phyloP scores from a whole-genome alignment of 1,139 yeast species.

The Magnusiomyces tetraspermus region DNA sequence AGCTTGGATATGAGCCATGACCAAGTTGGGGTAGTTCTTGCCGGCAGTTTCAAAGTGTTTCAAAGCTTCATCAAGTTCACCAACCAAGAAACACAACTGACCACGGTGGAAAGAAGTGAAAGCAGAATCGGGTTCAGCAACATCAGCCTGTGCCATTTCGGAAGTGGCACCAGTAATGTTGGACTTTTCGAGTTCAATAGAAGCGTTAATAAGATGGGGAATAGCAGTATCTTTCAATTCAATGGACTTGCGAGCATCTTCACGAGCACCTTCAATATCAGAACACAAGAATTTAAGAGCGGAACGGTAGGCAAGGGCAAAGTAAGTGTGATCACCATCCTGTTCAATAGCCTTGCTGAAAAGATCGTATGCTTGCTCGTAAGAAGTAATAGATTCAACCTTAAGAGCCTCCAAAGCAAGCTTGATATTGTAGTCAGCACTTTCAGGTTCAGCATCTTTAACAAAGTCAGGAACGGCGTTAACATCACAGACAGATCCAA shows the following conservation, averaged over 20 bases:
- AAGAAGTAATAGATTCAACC: constrained; percentile 58
- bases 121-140: constrained; percentile 59
- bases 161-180: constrained; percentile 50
- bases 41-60: constrained; percentile 69
- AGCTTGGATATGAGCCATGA: constrained; percentile 80
- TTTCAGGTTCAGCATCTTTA: constrained; percentile 44
- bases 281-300: constrained; percentile 76
- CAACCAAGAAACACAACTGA: constrained; percentile 77
- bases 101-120: constrained; percentile 93
- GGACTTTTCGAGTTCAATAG: constrained; percentile 70
- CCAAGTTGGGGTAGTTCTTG: constrained; percentile 62
- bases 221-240: constrained; percentile 67
- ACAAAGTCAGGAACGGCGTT: constrained; percentile 30
- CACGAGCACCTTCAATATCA: constrained; percentile 53
- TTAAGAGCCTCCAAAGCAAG: constrained; percentile 59
- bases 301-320: constrained; percentile 78
- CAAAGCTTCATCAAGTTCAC: constrained; percentile 65
- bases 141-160: constrained; percentile 67
- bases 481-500: constrained; percentile 54
- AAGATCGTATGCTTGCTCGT: constrained; percentile 61
- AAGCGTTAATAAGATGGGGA: constrained; percentile 74
- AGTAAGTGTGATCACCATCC: constrained; percentile 36
- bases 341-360: constrained; percentile 56
- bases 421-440: constrained; percentile 54
- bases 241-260: constrained; percentile 55